Percentiles rank a stretch among this genome's conserved stretches.
Conservation (phyloP, 495 filamentous ascomycete genomes). For the Aspergillus indologenus region DNA sequence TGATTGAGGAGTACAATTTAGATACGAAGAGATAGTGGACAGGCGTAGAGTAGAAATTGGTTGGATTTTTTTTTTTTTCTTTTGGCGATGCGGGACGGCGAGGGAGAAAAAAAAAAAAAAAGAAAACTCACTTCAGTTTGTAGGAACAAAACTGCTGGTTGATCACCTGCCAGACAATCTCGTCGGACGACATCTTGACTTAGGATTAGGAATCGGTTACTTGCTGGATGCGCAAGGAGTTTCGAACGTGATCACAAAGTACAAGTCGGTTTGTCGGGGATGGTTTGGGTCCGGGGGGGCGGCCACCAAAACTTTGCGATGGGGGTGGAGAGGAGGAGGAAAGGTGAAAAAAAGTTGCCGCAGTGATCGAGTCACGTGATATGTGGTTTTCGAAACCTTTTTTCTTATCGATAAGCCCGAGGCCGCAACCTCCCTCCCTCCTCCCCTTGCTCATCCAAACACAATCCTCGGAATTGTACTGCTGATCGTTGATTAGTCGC, state of each 20-base stretch:
- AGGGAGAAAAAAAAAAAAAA: constrained; percentile 5
- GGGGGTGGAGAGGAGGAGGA: constrained; percentile 5
- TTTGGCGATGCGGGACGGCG: not conserved
- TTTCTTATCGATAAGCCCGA: constrained; percentile 34
- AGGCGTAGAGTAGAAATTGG: not conserved
- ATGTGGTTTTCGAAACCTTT: not conserved
- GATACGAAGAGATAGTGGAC: not conserved
- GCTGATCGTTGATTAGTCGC: not conserved
- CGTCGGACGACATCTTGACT: constrained; percentile 75
- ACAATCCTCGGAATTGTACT: not conserved
- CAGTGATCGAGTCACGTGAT: constrained; percentile 31
- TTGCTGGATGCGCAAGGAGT: not conserved
- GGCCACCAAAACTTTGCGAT: constrained; percentile 6
- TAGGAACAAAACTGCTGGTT: constrained; percentile 96
- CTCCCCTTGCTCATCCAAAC: not conserved
- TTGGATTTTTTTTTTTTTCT: constrained; percentile 7
- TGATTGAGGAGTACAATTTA: too few species aligned
- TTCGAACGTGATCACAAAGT: too few species aligned
- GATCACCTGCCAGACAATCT: constrained; percentile 96
- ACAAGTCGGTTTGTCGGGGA: not conserved
- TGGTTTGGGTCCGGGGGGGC: not conserved
- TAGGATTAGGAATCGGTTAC: not conserved
- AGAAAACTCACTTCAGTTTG: constrained; percentile 76
- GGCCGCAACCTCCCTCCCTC: too few species aligned
- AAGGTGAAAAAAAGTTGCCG: constrained; percentile 40